These are phyloP conservation scores for Phytophthora hibernalis DNA, from an alignment of 352 stramenopile genomes.

Conservation along the genomic window DNA sequence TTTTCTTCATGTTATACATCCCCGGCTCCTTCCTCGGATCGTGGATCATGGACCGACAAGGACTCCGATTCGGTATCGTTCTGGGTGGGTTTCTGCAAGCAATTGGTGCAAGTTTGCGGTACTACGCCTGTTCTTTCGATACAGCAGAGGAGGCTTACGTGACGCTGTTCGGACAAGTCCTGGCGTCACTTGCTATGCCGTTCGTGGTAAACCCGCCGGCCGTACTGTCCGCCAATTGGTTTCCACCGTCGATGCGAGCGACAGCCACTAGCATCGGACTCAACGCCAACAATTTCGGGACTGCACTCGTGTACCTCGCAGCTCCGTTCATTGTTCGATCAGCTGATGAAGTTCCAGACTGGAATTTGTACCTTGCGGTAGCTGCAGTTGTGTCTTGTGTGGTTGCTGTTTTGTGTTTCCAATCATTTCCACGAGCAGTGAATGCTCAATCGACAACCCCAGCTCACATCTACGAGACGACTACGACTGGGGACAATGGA, in stretches of 20 bases:
- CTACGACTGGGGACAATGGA: slow-evolving; percentile 79
- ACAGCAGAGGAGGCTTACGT: slow-evolving; percentile 36
- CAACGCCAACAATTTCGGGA: slow-evolving; percentile 75
- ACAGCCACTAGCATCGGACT: slow-evolving; percentile 75
- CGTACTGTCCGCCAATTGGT: slow-evolving; percentile 77
- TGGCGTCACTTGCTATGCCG: slow-evolving; percentile 73
- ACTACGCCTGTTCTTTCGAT: slow-evolving; percentile 41
- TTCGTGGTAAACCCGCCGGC: slow-evolving; percentile 84
- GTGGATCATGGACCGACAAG: slow-evolving; percentile 78
- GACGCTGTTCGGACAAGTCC: slow-evolving; percentile 57
- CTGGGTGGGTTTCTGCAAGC: slow-evolving; percentile 62
- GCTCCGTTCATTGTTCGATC: slow-evolving; percentile 59
- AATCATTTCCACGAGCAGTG: neutral
- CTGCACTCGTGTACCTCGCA: slow-evolving; percentile 59
- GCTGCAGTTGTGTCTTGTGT: slow-evolving; percentile 24
- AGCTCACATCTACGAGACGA: slow-evolving; percentile 43
- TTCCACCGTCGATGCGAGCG: slow-evolving; percentile 65
- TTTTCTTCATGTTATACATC: slow-evolving; percentile 82
- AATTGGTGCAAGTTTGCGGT: slow-evolving; percentile 51
- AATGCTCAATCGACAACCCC: neutral
- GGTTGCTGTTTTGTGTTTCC: slow-evolving; percentile 19
- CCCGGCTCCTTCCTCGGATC: slow-evolving; percentile 79
- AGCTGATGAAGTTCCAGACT: slow-evolving; percentile 38
- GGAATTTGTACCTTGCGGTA: slow-evolving; percentile 53
- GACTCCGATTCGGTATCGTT: slow-evolving; percentile 63